Percentiles rank a stretch among this genome's conserved stretches.
These are phyloP conservation scores for Stagonosporopsis vannaccii DNA, from an alignment of 2,329 filamentous ascomycete species.

Conservation along the genomic window DNA sequence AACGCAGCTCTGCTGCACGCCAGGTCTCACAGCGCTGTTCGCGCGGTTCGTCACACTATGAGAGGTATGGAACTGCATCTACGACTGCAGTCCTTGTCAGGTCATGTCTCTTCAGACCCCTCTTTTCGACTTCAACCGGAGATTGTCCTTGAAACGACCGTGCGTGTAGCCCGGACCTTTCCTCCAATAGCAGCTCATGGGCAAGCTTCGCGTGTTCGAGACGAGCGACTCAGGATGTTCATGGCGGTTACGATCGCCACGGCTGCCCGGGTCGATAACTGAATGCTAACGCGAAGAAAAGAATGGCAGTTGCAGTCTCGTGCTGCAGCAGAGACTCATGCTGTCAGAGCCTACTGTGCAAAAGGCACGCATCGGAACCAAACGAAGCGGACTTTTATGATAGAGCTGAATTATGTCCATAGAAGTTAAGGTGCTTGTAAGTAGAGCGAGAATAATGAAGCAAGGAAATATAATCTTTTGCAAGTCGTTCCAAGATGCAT, in stretches of 20 bases:
- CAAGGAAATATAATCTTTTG: slow-evolving; percentile 32
- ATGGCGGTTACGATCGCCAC: slow-evolving; percentile 3
- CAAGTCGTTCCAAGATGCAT: slow-evolving; percentile 27
- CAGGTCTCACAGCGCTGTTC: background rate
- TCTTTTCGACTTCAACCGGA: slow-evolving; percentile 3
- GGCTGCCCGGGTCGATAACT: background rate
- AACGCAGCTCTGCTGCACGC: background rate
- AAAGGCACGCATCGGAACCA: background rate
- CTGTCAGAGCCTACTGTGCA: background rate
- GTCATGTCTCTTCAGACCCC: background rate
- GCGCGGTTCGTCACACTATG: background rate
- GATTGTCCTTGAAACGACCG: slow-evolving; percentile 3
- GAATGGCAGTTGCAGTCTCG: background rate
- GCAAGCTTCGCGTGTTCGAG: background rate
- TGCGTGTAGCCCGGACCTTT: background rate
- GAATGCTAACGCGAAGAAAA: background rate
- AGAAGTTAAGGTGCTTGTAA: slow-evolving; percentile 34
- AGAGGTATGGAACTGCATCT: background rate
- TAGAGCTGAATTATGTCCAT: slow-evolving; percentile 43
- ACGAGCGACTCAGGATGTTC: background rate
- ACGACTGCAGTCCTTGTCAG: background rate
- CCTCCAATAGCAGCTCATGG: slow-evolving; percentile 5
- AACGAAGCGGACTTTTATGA: background rate
- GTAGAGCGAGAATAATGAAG: slow-evolving; percentile 10
- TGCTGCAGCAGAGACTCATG: background rate